Evolutionary conservation across 805 yeast species (phyloP).

Genomic region (Candida michaelii): DNA sequence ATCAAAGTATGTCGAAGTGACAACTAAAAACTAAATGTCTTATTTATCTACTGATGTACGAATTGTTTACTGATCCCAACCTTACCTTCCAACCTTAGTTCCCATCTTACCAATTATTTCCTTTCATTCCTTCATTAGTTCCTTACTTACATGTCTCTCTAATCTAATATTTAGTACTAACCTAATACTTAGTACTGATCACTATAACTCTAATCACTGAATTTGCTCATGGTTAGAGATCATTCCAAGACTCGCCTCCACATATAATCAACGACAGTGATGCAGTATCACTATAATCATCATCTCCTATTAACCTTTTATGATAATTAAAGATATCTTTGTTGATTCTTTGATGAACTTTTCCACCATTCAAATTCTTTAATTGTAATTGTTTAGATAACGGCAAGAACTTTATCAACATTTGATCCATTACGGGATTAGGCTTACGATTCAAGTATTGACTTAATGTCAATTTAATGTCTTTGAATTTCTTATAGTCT

Average conservation of each 20-base stretch:
- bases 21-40: too few relatives aligned
- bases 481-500: slow-evolving; percentile 26
- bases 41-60: too few relatives aligned
- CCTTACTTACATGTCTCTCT: too few relatives aligned
- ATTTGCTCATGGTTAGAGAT: slow-evolving; percentile 6
- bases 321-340: slow-evolving; percentile 14
- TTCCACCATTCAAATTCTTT: slow-evolving; percentile 9
- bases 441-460: slow-evolving; percentile 14
- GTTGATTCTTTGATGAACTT: not conserved
- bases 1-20: too few relatives aligned
- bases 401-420: slow-evolving; percentile 15
- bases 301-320: slow-evolving; percentile 14
- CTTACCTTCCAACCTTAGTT: too few relatives aligned
- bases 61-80: too few relatives aligned
- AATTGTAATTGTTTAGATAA: slow-evolving; percentile 6
- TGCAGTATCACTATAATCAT: slow-evolving; percentile 17
- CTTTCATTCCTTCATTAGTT: too few relatives aligned
- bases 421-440: slow-evolving; percentile 15
- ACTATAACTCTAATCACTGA: too few relatives aligned
- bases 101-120: too few relatives aligned
- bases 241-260: slow-evolving; percentile 17
- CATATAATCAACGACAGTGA: slow-evolving; percentile 22
- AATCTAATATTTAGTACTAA: too few relatives aligned
- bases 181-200: too few relatives aligned
- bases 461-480: slow-evolving; percentile 19